These are phyloP conservation scores for Noccaea bulbosa DNA, from an alignment of 345 rosid genomes.

Conservation along the genomic window DNA sequence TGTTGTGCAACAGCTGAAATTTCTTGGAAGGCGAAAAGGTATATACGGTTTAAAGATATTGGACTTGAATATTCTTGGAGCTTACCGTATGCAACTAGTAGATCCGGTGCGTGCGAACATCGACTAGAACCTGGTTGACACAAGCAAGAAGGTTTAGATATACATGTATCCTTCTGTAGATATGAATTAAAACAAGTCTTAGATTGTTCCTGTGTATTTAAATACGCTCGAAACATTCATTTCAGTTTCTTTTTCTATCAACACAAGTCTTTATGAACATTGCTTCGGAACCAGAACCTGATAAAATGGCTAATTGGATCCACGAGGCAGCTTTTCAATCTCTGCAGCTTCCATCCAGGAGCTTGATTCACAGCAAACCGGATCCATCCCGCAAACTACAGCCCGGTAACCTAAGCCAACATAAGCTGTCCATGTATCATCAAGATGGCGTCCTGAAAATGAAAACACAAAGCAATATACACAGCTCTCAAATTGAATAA, in stretches of 20 bases:
- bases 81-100: slow-evolving; percentile 88
- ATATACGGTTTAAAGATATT: background rate
- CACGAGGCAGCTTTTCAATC: slow-evolving; percentile 72
- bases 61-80: background rate
- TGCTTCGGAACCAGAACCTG: slow-evolving; percentile 58
- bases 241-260: background rate
- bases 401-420: slow-evolving; percentile 78
- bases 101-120: slow-evolving; percentile 67
- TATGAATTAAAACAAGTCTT: background rate
- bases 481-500: slow-evolving; percentile 9
- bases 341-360: slow-evolving; percentile 90
- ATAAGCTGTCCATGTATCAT: slow-evolving; percentile 88
- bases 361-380: slow-evolving; percentile 82
- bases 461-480: background rate
- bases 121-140: slow-evolving; percentile 72
- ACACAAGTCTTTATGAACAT: background rate
- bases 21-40: no score
- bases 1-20: background rate
- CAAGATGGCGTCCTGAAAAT: slow-evolving; percentile 82
- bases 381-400: slow-evolving; percentile 96
- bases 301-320: slow-evolving; percentile 90
- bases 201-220: slow-evolving; percentile 9
- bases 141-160: slow-evolving; percentile 21
- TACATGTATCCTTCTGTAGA: slow-evolving; percentile 11
- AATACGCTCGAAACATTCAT: background rate